A percentile compares a stretch with the other conserved stretches of the same genome.
Conservation (phyloP, 2,329 filamentous ascomycete genomes). For the Colletotrichum sp. region DNA sequence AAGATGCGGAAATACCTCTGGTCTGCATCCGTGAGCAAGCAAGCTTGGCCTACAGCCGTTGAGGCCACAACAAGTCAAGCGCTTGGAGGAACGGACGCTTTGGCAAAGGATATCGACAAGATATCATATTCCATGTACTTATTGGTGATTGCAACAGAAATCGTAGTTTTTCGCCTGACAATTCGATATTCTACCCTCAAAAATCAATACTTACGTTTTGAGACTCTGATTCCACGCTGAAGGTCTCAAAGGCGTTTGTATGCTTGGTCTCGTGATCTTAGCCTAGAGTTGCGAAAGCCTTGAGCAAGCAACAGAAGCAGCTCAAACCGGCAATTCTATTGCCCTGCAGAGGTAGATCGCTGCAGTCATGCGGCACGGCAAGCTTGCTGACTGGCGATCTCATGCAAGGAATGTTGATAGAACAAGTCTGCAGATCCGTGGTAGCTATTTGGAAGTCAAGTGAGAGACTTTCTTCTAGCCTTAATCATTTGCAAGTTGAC, state of each 20-base stretch:
- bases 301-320: neutral
- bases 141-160: neutral
- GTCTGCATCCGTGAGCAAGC: neutral
- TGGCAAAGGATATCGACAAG: neutral
- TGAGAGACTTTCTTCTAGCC: neutral
- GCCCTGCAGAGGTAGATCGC: neutral
- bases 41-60: neutral
- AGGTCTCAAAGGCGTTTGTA: no score
- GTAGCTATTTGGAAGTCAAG: neutral
- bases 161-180: neutral
- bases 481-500: neutral
- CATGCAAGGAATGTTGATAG: neutral
- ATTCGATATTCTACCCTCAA: neutral
- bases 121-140: neutral
- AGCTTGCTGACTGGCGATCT: neutral
- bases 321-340: neutral
- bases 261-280: no score
- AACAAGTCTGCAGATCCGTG: neutral
- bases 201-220: no score
- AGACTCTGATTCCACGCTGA: no score
- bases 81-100: neutral
- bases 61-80: rapidly evolving
- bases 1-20: neutral
- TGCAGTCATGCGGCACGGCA: neutral
- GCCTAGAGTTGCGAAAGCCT: neutral